A percentile compares a stretch with the other conserved stretches of the same genome.
These are phyloP conservation scores for Arxiozyma telluris DNA, from an alignment of 1,139 yeast genomes.

Conservation along the genomic window DNA sequence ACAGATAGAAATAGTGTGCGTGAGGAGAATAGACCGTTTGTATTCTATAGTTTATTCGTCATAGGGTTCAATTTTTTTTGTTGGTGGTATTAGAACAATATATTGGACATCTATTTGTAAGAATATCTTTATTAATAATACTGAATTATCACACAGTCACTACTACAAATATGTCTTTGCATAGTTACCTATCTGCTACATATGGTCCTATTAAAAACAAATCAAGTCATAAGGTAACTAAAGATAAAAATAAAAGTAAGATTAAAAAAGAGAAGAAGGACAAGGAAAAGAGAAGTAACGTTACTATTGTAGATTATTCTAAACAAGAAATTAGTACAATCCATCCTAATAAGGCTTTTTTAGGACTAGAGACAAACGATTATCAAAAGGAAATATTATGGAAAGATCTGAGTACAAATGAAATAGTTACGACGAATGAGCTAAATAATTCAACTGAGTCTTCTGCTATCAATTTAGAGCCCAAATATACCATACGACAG, in stretches of 20 bases:
- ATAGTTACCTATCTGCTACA: conserved; percentile 45
- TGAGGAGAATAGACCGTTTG: background rate
- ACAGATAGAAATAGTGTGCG: background rate
- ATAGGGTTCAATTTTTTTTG: no score
- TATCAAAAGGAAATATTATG: background rate
- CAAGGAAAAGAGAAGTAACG: conserved; percentile 3
- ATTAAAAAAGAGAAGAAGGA: conserved; percentile 18
- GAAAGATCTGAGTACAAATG: conserved; percentile 4
- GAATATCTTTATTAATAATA: background rate
- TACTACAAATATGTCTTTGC: conserved; percentile 35
- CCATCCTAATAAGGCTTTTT: background rate
- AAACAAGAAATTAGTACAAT: background rate
- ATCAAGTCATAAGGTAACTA: conserved; percentile 6
- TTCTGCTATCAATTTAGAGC: background rate
- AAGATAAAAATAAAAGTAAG: conserved; percentile 19
- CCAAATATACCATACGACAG: background rate
- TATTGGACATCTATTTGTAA: no score
- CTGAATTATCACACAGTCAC: background rate
- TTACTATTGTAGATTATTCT: background rate
- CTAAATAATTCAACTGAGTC: background rate
- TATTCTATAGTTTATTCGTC: background rate
- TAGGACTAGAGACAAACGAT: background rate
- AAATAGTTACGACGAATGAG: background rate
- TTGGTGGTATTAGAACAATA: background rate
- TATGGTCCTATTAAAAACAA: conserved; percentile 28